Conservation (phyloP, 208 protist genomes). For the Leishmania braziliensis region DNA sequence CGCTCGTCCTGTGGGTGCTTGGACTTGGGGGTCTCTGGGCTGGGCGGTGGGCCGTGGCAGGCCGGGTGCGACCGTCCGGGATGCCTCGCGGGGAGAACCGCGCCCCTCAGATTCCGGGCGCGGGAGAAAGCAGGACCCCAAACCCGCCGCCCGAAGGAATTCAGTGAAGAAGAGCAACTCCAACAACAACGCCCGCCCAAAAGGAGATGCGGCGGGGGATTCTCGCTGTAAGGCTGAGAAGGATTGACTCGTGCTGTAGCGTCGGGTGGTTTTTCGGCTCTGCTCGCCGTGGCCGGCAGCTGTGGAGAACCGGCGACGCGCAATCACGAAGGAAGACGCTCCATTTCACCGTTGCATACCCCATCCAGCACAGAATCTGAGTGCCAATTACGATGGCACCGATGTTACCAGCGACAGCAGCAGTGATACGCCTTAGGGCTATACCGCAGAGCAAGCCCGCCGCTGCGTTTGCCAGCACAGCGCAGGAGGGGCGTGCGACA, state of each 20-base stretch:
- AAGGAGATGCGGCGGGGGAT: constrained; percentile 52
- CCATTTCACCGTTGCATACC: constrained; percentile 72
- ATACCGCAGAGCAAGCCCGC: constrained; percentile 32
- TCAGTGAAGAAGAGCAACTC: constrained; percentile 19
- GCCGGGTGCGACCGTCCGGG: too few relatives aligned
- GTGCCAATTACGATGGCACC: constrained; percentile 35
- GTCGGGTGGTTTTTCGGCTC: constrained; percentile 14
- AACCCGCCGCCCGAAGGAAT: background rate
- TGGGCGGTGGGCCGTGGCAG: too few relatives aligned
- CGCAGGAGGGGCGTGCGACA: constrained; percentile 26
- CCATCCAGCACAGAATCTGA: constrained; percentile 51
- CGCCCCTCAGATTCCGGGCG: background rate
- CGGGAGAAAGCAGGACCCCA: background rate
- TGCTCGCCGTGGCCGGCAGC: constrained; percentile 10
- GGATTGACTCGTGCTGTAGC: constrained; percentile 27
- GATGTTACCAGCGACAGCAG: constrained; percentile 28
- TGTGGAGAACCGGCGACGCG: constrained; percentile 25
- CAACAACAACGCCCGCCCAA: constrained; percentile 42
- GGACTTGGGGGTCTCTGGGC: too few relatives aligned
- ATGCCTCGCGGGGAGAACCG: too few relatives aligned
- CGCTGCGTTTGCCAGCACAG: constrained; percentile 34
- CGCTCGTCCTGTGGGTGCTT: too few relatives aligned
- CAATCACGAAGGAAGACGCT: constrained; percentile 41
- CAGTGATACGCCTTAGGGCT: constrained; percentile 23
- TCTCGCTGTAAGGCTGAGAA: constrained; percentile 34